Evolutionary conservation across 1,139 yeast genomes (phyloP), one percentile per base, ranked within the genome.

Genomic region (Protomyces arabidopsidicola): DNA sequence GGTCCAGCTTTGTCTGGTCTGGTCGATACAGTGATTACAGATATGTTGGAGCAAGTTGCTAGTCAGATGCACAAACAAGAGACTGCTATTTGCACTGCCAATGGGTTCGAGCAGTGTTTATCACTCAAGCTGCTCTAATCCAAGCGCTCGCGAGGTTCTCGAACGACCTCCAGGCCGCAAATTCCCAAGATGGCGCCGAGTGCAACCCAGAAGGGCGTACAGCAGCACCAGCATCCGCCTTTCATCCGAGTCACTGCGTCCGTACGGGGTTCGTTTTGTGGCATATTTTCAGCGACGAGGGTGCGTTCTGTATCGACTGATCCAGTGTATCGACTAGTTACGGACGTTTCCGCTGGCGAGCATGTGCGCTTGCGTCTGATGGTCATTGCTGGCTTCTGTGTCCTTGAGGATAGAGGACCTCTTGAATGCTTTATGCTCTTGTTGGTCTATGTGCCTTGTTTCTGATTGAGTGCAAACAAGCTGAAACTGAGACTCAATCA

Each of bases 1-100:
- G 98, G 98, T 12, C 82, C 77, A 20, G 86, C 82, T 5, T 78
- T 93, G 70, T 87, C 87, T 71, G 77, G 71, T 1, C 71, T 91
- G 34, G 88, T 93, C 36, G 68, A 69, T 35, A 73, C 72, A 2
- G 66, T 77, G 38, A 71, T 77, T 51, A 66, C 67, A 12, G 70
- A 71, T 8, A 71, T 74, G 0, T 70, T 70, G 9, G 67, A 66
- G 12, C 65, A 65, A 2, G 71, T 71, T 0, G 69, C 53, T 27
- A 16, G 5, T 14, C 20, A 58, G 16, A 55, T 55, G 39, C 20
- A 34, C n/a, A 27, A 8, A 27, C 14, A 14, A 9, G 51, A 5
- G 6, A 5, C 51, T 14, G 3, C 4, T 12, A 9, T 27, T 2
- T 10, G 35, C 8, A 14, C 58, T 22, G 36, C 20, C 16, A 54